Percentiles rank a stretch among this genome's conserved stretches.
Conservation (phyloP, 2,329 filamentous ascomycete species). For the Capronia epimyces region DNA sequence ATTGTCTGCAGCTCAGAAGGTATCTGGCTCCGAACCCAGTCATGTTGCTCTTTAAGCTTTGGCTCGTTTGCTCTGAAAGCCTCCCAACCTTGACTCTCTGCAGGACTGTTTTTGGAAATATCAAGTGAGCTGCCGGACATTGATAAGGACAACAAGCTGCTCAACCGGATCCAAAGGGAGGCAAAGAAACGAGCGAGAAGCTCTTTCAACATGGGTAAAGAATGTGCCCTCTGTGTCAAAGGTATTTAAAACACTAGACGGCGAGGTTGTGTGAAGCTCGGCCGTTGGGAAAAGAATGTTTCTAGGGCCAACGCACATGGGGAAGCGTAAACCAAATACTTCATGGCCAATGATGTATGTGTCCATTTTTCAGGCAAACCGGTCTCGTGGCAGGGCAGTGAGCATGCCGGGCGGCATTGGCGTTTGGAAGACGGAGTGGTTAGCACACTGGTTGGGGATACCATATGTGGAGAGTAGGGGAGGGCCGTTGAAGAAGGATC, state of each 20-base stretch:
- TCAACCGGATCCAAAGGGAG: slow-evolving; percentile 1
- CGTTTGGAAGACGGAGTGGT: not conserved
- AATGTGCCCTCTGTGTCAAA: not conserved
- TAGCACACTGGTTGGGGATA: not conserved
- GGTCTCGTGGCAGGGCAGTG: not conserved
- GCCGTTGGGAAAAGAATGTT: not conserved
- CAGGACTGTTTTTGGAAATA: not conserved
- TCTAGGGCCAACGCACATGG: not conserved
- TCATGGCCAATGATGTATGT: not conserved
- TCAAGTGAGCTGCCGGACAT: slow-evolving; percentile 2
- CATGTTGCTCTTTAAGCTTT: slow-evolving; percentile 3
- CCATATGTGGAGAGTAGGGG: not conserved
- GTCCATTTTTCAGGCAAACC: not conserved
- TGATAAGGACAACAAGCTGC: not conserved
- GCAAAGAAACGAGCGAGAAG: slow-evolving; percentile 2
- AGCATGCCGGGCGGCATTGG: not conserved
- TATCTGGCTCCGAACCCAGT: slow-evolving; percentile 12
- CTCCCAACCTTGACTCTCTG: slow-evolving; percentile 1
- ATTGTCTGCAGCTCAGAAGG: slow-evolving; percentile 17
- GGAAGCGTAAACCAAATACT: not conserved
- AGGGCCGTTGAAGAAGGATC: not conserved
- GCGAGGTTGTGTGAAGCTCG: not conserved
- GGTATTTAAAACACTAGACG: not conserved
- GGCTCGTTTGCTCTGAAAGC: slow-evolving; percentile 8
- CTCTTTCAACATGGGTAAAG: slow-evolving; percentile 5